Conservation (phyloP, 495 filamentous ascomycete genomes). For the Halenospora varia region DNA sequence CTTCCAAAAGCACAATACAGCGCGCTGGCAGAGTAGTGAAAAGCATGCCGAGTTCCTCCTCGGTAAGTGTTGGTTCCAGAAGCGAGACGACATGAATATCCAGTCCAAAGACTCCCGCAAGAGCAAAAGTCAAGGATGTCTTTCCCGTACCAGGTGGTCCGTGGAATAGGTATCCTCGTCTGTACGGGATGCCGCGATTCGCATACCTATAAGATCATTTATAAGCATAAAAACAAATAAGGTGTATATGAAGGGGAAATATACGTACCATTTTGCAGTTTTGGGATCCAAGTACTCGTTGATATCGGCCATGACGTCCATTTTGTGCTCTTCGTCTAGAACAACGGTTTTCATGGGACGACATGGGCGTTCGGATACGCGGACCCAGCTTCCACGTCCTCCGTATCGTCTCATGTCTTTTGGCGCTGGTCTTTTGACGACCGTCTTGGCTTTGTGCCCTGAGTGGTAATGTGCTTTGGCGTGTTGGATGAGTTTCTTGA, state of each 20-base stretch:
- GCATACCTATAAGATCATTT: slow-evolving; percentile 51
- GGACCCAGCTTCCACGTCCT: slow-evolving; percentile 46
- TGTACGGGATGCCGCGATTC: slow-evolving; percentile 83
- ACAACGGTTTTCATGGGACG: slow-evolving; percentile 82
- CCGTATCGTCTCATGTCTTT: slow-evolving; percentile 22
- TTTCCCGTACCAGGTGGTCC: slow-evolving; percentile 69
- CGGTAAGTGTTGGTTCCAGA: slow-evolving; percentile 57
- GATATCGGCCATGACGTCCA: slow-evolving; percentile 70
- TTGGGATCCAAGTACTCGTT: slow-evolving; percentile 80
- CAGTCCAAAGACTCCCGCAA: slow-evolving; percentile 66
- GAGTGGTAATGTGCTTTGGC: slow-evolving; percentile 48
- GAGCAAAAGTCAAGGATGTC: slow-evolving; percentile 57
- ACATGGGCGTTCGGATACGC: slow-evolving; percentile 64
- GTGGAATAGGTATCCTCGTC: slow-evolving; percentile 82
- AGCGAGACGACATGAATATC: slow-evolving; percentile 65
- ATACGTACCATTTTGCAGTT: slow-evolving; percentile 49
- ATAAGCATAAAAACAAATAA: slow-evolving; percentile 38
- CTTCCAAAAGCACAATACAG: slow-evolving; percentile 67
- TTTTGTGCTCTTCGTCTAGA: slow-evolving; percentile 70
- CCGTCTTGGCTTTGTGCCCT: slow-evolving; percentile 43
- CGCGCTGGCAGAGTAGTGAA: slow-evolving; percentile 61
- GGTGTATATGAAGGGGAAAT: background rate
- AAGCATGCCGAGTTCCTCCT: slow-evolving; percentile 62
- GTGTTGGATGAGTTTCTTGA: slow-evolving; percentile 56
- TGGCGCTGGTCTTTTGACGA: slow-evolving; percentile 42